Evolutionary conservation across 169 alveolate genomes (phyloP).

Genomic region (Besnoitia besnoiti): DNA sequence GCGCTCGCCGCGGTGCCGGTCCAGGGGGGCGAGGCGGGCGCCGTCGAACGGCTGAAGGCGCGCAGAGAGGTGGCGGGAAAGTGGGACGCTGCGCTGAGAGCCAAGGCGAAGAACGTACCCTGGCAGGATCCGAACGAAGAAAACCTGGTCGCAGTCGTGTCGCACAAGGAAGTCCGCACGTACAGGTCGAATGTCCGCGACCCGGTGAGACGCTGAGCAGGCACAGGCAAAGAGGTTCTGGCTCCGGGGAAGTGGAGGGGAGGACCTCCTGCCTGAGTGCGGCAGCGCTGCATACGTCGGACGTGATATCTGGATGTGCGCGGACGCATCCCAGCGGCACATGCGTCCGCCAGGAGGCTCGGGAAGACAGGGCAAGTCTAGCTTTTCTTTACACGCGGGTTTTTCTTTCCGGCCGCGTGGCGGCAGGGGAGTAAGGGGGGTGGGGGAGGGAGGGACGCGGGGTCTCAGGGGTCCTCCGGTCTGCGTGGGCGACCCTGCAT

Average conservation of each 20-base stretch:
- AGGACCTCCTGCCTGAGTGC: too few species aligned
- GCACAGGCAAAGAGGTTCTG: background rate
- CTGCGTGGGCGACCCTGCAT: too few species aligned
- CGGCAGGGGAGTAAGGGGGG: too few species aligned
- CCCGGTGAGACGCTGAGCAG: background rate
- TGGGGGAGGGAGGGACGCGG: too few species aligned
- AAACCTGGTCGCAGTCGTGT: conserved; percentile 66
- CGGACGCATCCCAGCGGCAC: too few species aligned
- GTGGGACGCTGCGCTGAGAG: background rate
- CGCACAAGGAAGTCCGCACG: conserved; percentile 60
- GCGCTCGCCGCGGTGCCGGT: background rate
- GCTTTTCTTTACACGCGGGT: too few species aligned
- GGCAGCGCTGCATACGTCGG: too few species aligned
- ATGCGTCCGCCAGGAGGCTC: too few species aligned
- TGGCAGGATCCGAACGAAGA: conserved; percentile 62
- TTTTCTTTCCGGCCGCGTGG: too few species aligned
- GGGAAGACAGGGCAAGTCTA: too few species aligned
- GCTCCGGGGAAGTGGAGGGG: background rate
- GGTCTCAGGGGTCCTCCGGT: too few species aligned
- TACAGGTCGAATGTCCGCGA: conserved; percentile 32
- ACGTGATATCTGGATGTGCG: too few species aligned
- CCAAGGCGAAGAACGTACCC: conserved; percentile 33
- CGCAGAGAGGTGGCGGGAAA: background rate
- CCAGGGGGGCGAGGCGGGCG: background rate
- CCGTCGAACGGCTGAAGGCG: background rate